Conservation (phyloP, 257 asterid genomes). For the Nicotiana undulata region DNA sequence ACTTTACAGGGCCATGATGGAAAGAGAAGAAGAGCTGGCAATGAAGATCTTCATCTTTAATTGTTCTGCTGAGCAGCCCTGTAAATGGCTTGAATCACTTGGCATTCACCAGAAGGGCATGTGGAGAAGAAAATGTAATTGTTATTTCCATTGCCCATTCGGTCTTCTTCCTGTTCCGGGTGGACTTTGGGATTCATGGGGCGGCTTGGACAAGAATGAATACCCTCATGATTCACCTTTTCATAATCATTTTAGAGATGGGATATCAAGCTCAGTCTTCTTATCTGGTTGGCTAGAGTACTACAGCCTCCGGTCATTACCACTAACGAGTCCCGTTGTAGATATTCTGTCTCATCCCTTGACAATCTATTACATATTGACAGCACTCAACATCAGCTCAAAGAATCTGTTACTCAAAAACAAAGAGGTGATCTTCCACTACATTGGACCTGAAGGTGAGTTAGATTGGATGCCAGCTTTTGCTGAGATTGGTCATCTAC, state of each 20-base stretch:
- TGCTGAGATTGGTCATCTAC: slow-evolving; percentile 27
- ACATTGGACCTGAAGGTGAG: slow-evolving; percentile 32
- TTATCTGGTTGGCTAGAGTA: slow-evolving; percentile 27
- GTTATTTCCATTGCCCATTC: slow-evolving; percentile 16
- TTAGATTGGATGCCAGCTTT: slow-evolving; percentile 33
- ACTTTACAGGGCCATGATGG: slow-evolving; percentile 32
- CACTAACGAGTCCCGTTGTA: slow-evolving; percentile 25
- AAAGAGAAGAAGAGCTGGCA: slow-evolving; percentile 28
- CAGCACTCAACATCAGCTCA: slow-evolving; percentile 18
- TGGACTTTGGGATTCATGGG: slow-evolving; percentile 25
- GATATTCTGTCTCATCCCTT: slow-evolving; percentile 33
- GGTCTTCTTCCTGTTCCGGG: slow-evolving; percentile 22
- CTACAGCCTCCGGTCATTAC: slow-evolving; percentile 19
- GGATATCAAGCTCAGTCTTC: slow-evolving; percentile 16
- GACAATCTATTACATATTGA: slow-evolving; percentile 22
- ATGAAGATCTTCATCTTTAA: slow-evolving; percentile 16
- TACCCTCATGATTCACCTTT: slow-evolving; percentile 26
- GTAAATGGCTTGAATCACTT: slow-evolving; percentile 30
- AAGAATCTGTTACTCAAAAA: slow-evolving; percentile 21
- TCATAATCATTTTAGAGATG: slow-evolving; percentile 5
- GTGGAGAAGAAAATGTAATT: slow-evolving; percentile 33
- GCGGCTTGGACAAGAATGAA: slow-evolving; percentile 16
- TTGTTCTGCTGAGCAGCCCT: slow-evolving; percentile 23
- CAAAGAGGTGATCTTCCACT: slow-evolving; percentile 31
- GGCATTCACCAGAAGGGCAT: slow-evolving; percentile 29